A percentile compares a stretch with the other conserved stretches of the same genome.
These are phyloP conservation scores for Daldinia sp. DNA, from an alignment of 2,329 filamentous ascomycete species.

Conservation along the genomic window DNA sequence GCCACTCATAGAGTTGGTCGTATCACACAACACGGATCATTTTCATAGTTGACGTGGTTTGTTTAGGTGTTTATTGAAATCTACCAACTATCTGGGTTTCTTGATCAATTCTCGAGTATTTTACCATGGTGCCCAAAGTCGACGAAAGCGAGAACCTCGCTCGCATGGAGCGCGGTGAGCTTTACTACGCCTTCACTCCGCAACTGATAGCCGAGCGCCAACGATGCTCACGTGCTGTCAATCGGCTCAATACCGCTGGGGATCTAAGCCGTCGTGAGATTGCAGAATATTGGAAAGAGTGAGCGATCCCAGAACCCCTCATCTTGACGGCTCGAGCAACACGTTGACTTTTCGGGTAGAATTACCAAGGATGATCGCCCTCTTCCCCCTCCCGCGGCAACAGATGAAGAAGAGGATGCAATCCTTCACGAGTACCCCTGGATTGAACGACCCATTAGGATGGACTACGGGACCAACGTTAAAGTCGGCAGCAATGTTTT, in stretches of 20 bases:
- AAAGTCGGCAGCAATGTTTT: conserved; percentile 75
- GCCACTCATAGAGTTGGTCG: background rate
- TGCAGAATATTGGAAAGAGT: conserved; percentile 63
- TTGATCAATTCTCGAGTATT: too few species aligned
- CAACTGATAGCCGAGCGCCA: conserved; percentile 69
- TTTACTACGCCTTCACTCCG: conserved; percentile 78
- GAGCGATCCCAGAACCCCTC: conserved; percentile 51
- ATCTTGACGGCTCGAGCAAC: background rate
- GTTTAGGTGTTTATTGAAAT: background rate
- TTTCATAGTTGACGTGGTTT: too few species aligned
- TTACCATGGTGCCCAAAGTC: conserved; percentile 1
- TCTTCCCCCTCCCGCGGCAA: conserved; percentile 66
- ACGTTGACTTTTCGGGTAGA: conserved; percentile 51
- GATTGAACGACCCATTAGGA: conserved; percentile 73
- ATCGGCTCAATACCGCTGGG: conserved; percentile 69
- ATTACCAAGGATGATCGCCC: conserved; percentile 68
- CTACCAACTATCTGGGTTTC: too few species aligned
- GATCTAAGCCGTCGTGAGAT: conserved; percentile 67
- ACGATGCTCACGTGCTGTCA: conserved; percentile 68
- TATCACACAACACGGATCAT: background rate
- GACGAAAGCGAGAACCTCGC: conserved; percentile 7
- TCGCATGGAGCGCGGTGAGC: conserved; percentile 59
- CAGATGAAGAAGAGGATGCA: conserved; percentile 69
- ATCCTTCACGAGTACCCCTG: conserved; percentile 71
- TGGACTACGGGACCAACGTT: conserved; percentile 83